Evolutionary conservation across 257 asterid genomes (phyloP).

Genomic region (Solanum megistacrolobum): DNA sequence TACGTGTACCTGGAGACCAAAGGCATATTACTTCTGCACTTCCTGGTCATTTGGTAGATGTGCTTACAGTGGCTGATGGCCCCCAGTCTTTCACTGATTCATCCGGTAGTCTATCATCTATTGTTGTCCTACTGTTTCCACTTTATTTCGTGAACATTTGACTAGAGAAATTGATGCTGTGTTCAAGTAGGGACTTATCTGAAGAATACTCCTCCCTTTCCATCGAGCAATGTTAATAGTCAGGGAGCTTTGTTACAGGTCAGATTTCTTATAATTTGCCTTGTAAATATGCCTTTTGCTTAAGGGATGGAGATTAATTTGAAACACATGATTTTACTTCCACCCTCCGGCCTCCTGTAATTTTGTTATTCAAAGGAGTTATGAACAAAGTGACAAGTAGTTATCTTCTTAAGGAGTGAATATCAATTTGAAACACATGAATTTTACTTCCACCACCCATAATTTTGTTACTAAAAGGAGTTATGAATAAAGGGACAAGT

Average conservation of each 20-base stretch:
- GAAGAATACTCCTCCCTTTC: slow-evolving; percentile 82
- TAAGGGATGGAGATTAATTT: not conserved
- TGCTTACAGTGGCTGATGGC: slow-evolving; percentile 41
- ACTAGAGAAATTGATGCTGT: not conserved
- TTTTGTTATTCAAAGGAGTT: not conserved
- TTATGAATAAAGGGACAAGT: not conserved
- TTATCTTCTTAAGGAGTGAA: not conserved
- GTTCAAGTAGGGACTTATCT: slow-evolving; percentile 58
- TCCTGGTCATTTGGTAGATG: slow-evolving; percentile 78
- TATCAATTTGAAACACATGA: not conserved
- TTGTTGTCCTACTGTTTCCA: not conserved
- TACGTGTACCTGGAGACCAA: slow-evolving; percentile 77
- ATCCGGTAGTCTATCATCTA: slow-evolving; percentile 38
- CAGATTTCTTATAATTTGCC: slow-evolving; percentile 9
- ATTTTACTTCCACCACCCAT: not conserved
- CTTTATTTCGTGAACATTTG: not conserved
- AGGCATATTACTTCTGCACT: slow-evolving; percentile 74
- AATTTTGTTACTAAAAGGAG: not conserved
- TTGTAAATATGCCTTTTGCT: not conserved
- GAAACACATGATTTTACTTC: not conserved
- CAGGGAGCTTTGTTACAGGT: slow-evolving; percentile 76
- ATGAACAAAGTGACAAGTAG: not conserved
- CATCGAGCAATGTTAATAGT: slow-evolving; percentile 44
- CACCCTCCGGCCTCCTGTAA: not conserved
- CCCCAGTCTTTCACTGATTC: slow-evolving; percentile 60